These are phyloP conservation scores for Colletotrichum sp. DNA, from an alignment of 2,329 filamentous ascomycete genomes.

Conservation along the genomic window DNA sequence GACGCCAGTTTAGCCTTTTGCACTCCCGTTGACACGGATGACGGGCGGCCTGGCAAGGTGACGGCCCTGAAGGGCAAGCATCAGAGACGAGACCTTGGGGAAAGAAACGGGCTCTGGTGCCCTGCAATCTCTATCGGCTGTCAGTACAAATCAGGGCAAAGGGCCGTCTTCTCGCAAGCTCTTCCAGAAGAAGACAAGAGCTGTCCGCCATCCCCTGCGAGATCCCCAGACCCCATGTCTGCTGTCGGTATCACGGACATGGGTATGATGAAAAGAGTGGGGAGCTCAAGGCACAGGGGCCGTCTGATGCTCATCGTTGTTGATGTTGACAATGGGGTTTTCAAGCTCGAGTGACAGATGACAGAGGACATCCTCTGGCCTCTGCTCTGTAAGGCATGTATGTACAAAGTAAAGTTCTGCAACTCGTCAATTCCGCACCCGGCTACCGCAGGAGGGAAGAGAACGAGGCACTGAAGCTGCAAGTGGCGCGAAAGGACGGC, in stretches of 20 bases:
- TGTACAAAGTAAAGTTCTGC: background rate
- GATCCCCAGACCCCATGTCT: slow-evolving; percentile 8
- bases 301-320: background rate
- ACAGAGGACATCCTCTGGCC: background rate
- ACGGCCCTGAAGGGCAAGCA: background rate
- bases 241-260: slow-evolving; percentile 8
- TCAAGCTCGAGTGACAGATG: background rate
- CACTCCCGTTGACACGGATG: slow-evolving; percentile 13
- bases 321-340: background rate
- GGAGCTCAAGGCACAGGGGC: background rate
- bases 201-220: slow-evolving; percentile 10
- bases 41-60: background rate
- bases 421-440: background rate
- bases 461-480: background rate
- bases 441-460: background rate
- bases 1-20: slow-evolving; percentile 17
- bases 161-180: slow-evolving; percentile 24
- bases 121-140: slow-evolving; percentile 9
- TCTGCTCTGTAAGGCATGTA: background rate
- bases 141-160: slow-evolving; percentile 4
- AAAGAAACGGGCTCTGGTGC: background rate
- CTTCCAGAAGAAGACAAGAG: slow-evolving; percentile 18
- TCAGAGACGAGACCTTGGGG: slow-evolving; percentile 2
- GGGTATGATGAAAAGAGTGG: background rate
- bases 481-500: background rate